phyloP scores from a whole-genome alignment of 2,329 filamentous ascomycete species.

The Aspergillus spinulosporus region DNA sequence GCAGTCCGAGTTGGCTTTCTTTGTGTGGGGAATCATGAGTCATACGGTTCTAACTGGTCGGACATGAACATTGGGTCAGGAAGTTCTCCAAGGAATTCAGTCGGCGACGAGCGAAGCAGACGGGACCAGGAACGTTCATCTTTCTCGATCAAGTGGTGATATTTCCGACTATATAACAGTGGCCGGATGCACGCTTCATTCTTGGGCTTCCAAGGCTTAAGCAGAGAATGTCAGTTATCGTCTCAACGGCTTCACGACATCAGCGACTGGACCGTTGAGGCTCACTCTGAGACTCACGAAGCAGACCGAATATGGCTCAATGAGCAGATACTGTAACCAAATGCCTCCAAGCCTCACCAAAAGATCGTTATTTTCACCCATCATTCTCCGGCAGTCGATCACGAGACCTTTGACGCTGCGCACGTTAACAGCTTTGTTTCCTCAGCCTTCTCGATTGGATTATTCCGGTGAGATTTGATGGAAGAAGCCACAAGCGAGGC shows the following conservation, averaged over 20 bases:
- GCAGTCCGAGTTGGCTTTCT: constrained; percentile 54
- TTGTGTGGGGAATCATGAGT: no score
- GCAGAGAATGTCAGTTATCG: constrained; percentile 43
- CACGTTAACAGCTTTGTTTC: constrained; percentile 33
- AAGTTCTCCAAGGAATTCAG: constrained; percentile 28
- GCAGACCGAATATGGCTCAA: constrained; percentile 44
- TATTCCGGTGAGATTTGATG: constrained; percentile 42
- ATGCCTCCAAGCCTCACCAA: constrained; percentile 31
- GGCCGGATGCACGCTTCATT: constrained; percentile 55
- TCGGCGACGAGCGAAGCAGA: constrained; percentile 12
- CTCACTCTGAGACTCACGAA: constrained; percentile 33
- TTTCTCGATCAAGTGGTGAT: constrained; percentile 45
- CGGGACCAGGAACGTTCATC: constrained; percentile 38
- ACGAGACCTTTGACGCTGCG: constrained; percentile 30
- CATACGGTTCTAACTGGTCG: constrained; percentile 43
- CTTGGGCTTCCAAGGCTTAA: constrained; percentile 44
- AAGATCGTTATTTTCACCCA: constrained; percentile 44
- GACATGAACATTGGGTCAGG: constrained; percentile 25
- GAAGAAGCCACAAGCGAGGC: constrained; percentile 37
- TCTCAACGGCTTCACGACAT: constrained; percentile 56
- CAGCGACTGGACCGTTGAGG: constrained; percentile 36
- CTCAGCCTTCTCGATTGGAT: constrained; percentile 47
- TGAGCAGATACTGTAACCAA: constrained; percentile 34
- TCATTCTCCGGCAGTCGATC: constrained; percentile 36
- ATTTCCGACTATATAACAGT: constrained; percentile 40